Conservation (phyloP, 176 grass and related monocot genomes). For the Bromus sterilis region DNA sequence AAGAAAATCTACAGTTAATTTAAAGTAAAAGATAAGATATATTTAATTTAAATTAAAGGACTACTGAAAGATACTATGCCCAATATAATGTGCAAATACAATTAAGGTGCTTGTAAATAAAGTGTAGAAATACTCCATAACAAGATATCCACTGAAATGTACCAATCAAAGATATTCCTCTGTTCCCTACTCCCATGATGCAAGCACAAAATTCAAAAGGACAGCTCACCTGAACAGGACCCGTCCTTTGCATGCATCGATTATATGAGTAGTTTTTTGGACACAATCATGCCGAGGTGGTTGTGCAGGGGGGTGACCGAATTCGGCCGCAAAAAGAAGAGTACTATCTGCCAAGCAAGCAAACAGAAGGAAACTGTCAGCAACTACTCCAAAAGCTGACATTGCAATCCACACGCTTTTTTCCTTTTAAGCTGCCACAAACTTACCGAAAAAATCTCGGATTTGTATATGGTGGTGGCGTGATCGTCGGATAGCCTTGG, state of each 20-base stretch:
- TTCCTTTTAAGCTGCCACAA: not conserved
- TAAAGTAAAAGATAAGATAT: too few species aligned
- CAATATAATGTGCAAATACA: too few species aligned
- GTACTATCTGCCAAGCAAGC: slow-evolving; percentile 56
- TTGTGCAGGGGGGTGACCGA: slow-evolving; percentile 83
- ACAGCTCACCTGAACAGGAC: too few species aligned
- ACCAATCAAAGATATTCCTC: too few species aligned
- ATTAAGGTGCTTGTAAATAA: too few species aligned
- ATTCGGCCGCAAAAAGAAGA: slow-evolving; percentile 66
- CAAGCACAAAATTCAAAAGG: too few species aligned
- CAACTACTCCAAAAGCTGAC: not conserved
- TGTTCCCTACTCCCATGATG: too few species aligned
- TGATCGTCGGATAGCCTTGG: slow-evolving; percentile 35
- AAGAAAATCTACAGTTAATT: too few species aligned
- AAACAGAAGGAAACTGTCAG: not conserved
- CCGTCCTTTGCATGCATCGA: slow-evolving; percentile 74
- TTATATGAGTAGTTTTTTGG: slow-evolving; percentile 72
- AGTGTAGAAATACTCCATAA: too few species aligned
- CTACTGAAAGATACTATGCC: too few species aligned
- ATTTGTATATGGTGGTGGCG: slow-evolving; percentile 50
- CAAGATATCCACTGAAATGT: too few species aligned
- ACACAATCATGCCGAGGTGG: slow-evolving; percentile 94
- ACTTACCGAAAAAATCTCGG: slow-evolving; percentile 69
- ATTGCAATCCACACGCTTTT: not conserved
- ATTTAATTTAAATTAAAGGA: too few species aligned